Evolutionary conservation across 257 asterid genomes (phyloP).

Genomic region (Plantago ovata): DNA sequence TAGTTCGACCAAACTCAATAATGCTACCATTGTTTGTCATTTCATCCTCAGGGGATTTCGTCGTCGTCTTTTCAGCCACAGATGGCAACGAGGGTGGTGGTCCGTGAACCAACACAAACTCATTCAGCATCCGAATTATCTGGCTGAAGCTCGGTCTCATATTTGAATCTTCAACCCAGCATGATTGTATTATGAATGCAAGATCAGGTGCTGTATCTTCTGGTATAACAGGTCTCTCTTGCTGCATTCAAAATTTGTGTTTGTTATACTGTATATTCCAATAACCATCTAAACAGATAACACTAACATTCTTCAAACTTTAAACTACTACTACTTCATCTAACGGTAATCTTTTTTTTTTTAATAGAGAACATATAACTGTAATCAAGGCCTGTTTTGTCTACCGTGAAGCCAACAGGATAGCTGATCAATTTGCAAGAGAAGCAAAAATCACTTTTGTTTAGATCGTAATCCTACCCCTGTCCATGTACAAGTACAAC

Average conservation of each 20-base stretch:
- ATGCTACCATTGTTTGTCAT: slow-evolving; percentile 49
- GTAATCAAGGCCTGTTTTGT: too few relatives aligned
- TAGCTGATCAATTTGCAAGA: too few relatives aligned
- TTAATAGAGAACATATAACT: too few relatives aligned
- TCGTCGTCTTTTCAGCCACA: slow-evolving; percentile 29
- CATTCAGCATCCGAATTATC: slow-evolving; percentile 84
- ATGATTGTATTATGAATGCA: slow-evolving; percentile 72
- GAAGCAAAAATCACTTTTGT: too few relatives aligned
- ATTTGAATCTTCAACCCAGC: slow-evolving; percentile 99
- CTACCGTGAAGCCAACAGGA: too few relatives aligned
- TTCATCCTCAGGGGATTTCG: slow-evolving; percentile 37
- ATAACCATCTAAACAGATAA: background rate
- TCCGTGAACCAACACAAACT: slow-evolving; percentile 50
- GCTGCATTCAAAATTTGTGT: slow-evolving; percentile 48
- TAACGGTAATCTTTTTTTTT: too few relatives aligned
- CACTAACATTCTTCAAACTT: background rate
- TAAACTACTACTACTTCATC: background rate
- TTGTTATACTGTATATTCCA: slow-evolving; percentile 3
- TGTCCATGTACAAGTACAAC: too few relatives aligned
- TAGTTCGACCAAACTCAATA: slow-evolving; percentile 67
- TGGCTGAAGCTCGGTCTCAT: slow-evolving; percentile 90
- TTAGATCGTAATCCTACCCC: too few relatives aligned
- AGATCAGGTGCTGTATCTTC: slow-evolving; percentile 66
- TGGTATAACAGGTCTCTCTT: slow-evolving; percentile 80
- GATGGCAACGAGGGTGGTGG: slow-evolving; percentile 45